phyloP scores from a whole-genome alignment of 768 basidiomycete species.

The Leucosporidium yakuticum region DNA sequence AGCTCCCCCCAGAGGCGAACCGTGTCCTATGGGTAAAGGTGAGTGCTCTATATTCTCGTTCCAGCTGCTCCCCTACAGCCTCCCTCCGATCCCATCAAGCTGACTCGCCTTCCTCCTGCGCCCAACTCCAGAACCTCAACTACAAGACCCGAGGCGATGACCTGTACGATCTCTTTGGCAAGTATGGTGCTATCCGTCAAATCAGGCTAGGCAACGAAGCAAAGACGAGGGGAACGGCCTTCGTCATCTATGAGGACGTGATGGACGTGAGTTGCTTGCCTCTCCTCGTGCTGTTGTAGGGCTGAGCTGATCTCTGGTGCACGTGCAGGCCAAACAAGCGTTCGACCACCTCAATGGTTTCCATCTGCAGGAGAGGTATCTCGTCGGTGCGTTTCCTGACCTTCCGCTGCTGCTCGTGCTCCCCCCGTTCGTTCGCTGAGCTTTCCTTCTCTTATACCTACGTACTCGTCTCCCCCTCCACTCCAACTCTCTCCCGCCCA shows the following conservation, averaged over 20 bases:
- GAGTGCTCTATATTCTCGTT: too few species aligned
- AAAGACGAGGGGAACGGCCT: conserved; percentile 92
- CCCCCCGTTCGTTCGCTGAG: not conserved
- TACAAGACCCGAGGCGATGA: conserved; percentile 73
- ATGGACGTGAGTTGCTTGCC: conserved; percentile 65
- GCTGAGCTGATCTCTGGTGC: not conserved
- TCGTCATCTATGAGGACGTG: conserved; percentile 91
- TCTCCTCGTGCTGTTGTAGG: conserved; percentile 20
- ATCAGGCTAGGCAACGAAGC: conserved; percentile 85
- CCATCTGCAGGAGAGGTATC: conserved; percentile 95
- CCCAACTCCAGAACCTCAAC: conserved; percentile 58
- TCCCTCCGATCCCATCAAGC: too few species aligned
- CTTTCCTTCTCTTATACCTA: not conserved
- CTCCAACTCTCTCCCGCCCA: not conserved
- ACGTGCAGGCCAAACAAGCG: conserved; percentile 82
- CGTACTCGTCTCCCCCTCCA: not conserved
- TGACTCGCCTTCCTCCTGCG: not conserved
- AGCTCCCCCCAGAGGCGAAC: too few species aligned
- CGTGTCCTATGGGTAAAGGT: too few species aligned
- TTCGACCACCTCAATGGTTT: conserved; percentile 96
- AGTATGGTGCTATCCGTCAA: conserved; percentile 94
- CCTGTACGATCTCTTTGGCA: conserved; percentile 92
- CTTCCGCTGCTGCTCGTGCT: not conserved
- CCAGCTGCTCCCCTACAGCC: too few species aligned
- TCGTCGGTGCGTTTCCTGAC: conserved; percentile 57